phyloP scores from a whole-genome alignment of 2,329 filamentous ascomycete genomes.

The Trichoderma sp. region DNA sequence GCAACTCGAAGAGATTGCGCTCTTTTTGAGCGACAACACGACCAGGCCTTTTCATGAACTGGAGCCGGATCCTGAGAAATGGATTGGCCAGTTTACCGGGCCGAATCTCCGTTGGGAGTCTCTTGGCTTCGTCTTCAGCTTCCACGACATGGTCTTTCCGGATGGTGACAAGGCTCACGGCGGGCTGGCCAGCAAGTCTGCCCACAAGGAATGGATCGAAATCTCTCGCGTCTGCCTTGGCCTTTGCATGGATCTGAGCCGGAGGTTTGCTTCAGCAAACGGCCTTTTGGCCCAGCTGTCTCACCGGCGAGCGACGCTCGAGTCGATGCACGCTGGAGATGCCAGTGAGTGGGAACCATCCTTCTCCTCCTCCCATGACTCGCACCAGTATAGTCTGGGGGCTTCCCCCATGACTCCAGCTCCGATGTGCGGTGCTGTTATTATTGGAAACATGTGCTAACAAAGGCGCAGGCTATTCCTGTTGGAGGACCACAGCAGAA shows the following conservation, averaged over 20 bases:
- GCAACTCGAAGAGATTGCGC: conserved; percentile 43
- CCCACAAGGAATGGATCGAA: conserved; percentile 15
- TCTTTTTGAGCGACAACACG: conserved; percentile 44
- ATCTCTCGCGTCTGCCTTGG: conserved; percentile 28
- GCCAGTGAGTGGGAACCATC: conserved; percentile 39
- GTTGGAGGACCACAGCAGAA: conserved; percentile 45
- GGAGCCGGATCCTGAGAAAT: conserved; percentile 40
- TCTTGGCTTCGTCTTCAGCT: conserved; percentile 43
- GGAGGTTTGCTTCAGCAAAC: conserved; percentile 39
- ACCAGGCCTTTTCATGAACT: conserved; percentile 42
- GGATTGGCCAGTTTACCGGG: conserved; percentile 46
- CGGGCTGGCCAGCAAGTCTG: background rate
- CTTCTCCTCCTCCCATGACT: no score
- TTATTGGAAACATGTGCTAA: background rate
- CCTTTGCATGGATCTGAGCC: conserved; percentile 28
- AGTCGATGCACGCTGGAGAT: conserved; percentile 46
- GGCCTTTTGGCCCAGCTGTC: conserved; percentile 44
- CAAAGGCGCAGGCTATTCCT: conserved; percentile 38
- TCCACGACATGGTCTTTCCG: background rate
- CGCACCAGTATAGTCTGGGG: no score
- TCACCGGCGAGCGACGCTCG: conserved; percentile 40
- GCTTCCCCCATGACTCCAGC: background rate
- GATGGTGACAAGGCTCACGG: background rate
- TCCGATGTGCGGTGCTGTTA: background rate
- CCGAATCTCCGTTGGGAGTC: conserved; percentile 49